Evolutionary conservation across 345 rosid genomes (phyloP).

Genomic region (Rubroshorea leprosula): DNA sequence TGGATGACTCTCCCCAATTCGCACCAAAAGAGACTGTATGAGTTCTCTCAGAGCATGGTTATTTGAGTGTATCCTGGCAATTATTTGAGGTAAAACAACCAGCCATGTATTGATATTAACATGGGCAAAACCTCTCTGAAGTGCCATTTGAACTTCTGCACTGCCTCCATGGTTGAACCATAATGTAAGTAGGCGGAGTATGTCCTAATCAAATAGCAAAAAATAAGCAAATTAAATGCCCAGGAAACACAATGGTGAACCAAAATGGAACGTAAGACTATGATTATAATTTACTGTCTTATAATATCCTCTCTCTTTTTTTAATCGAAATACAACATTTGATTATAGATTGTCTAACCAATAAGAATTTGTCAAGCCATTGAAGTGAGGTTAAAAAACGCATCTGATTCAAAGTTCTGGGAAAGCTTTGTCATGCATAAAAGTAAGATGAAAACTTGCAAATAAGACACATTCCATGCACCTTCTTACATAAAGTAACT

Average conservation of each 20-base stretch:
- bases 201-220: constrained; percentile 55
- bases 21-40: constrained; percentile 87
- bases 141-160: constrained; percentile 81
- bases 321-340: no score
- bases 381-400: no score
- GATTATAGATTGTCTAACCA: no score
- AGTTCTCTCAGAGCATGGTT: constrained; percentile 88
- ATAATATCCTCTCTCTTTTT: no score
- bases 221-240: not conserved
- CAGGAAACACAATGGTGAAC: not conserved
- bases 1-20: constrained; percentile 94
- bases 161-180: constrained; percentile 99
- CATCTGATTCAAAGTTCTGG: no score
- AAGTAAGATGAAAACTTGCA: no score
- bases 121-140: constrained; percentile 72
- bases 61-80: constrained; percentile 98
- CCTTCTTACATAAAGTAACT: no score
- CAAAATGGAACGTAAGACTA: no score
- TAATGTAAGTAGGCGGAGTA: constrained; percentile 93
- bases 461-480: no score
- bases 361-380: no score
- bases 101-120: constrained; percentile 98
- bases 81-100: constrained; percentile 95
- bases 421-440: no score
- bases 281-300: no score